phyloP scores from a whole-genome alignment of 1,139 yeast species.

The Lodderomyces metapsilosis region DNA sequence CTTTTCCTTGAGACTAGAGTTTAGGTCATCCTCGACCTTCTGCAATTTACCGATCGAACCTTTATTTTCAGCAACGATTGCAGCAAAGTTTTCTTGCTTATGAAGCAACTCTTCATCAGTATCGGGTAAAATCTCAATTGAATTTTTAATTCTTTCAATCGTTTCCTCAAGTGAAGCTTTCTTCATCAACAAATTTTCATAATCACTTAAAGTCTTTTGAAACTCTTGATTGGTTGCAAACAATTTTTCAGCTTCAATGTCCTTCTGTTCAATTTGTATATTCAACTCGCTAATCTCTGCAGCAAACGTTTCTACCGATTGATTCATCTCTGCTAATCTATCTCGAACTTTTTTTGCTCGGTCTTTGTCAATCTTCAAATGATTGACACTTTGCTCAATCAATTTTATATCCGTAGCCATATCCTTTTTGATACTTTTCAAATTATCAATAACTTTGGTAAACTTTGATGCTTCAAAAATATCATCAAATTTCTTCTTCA shows the following conservation, averaged over 20 bases:
- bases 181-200: slow-evolving; percentile 56
- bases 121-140: slow-evolving; percentile 49
- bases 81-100: slow-evolving; percentile 55
- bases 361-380: slow-evolving; percentile 68
- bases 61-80: slow-evolving; percentile 39
- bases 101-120: slow-evolving; percentile 50
- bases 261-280: slow-evolving; percentile 49
- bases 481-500: slow-evolving; percentile 93
- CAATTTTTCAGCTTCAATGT: slow-evolving; percentile 58
- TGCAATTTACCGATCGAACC: slow-evolving; percentile 20
- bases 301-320: slow-evolving; percentile 44
- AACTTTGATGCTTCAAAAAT: slow-evolving; percentile 94
- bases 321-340: slow-evolving; percentile 44
- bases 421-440: slow-evolving; percentile 76
- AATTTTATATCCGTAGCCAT: slow-evolving; percentile 72
- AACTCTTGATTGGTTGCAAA: slow-evolving; percentile 81
- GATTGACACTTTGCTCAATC: slow-evolving; percentile 74
- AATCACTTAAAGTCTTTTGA: slow-evolving; percentile 65
- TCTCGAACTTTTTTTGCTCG: slow-evolving; percentile 62
- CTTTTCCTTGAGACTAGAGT: slow-evolving; percentile 17
- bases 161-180: slow-evolving; percentile 46
- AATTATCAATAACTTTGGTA: slow-evolving; percentile 82
- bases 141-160: slow-evolving; percentile 42
- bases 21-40: slow-evolving; percentile 13
- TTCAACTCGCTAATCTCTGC: slow-evolving; percentile 52